Percentiles rank a stretch among this genome's conserved stretches.
These are phyloP conservation scores for Aspergillus mulundensis DNA, from an alignment of 495 filamentous ascomycete genomes.

Conservation along the genomic window DNA sequence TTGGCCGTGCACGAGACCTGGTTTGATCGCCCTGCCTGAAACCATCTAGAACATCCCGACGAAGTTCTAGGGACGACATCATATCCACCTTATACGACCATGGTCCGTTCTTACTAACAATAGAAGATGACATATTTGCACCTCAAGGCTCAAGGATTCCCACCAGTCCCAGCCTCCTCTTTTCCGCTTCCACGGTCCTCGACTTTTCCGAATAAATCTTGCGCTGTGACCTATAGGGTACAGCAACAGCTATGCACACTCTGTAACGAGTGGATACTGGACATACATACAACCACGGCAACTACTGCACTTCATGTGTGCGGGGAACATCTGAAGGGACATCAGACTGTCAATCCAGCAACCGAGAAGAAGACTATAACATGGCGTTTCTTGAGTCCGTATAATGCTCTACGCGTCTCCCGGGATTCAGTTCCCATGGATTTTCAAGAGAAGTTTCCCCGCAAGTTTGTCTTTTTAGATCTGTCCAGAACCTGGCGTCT, in stretches of 20 bases:
- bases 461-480: neutral
- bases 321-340: neutral
- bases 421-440: too few relatives aligned
- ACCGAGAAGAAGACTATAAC: neutral
- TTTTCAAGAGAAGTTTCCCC: neutral
- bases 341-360: neutral
- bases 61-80: constrained; percentile 3
- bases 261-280: neutral
- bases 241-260: neutral
- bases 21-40: constrained; percentile 42
- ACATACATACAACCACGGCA: neutral
- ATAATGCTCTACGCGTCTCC: neutral
- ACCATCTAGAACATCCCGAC: constrained; percentile 33
- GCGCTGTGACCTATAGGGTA: too few relatives aligned
- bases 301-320: constrained; percentile 3
- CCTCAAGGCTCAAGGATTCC: too few relatives aligned
- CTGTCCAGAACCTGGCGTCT: neutral
- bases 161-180: neutral
- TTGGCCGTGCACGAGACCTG: neutral
- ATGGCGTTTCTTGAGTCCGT: neutral
- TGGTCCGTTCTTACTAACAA: neutral
- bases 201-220: too few relatives aligned
- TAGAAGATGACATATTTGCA: neutral
- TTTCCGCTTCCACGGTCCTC: neutral
- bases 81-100: neutral